phyloP scores from a whole-genome alignment of 2,329 filamentous ascomycete species.

The Aspergillus fumigatiaffinis region DNA sequence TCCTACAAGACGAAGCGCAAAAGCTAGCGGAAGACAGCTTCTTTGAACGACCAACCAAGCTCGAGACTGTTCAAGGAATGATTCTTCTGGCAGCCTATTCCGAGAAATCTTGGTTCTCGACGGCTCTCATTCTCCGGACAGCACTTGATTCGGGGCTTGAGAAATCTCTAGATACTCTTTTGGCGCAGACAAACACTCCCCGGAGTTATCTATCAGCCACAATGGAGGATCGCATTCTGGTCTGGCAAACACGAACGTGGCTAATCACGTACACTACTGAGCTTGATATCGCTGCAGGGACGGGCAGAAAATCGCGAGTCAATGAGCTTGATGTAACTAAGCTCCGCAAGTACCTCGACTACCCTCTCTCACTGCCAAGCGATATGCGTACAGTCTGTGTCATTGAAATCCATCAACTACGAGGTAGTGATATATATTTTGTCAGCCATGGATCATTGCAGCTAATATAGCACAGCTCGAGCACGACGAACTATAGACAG shows the following conservation, averaged over 20 bases:
- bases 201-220: slow-evolving; percentile 32
- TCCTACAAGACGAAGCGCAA: slow-evolving; percentile 34
- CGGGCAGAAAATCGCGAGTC: slow-evolving; percentile 32
- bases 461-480: slow-evolving; percentile 15
- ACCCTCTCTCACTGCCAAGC: slow-evolving; percentile 31
- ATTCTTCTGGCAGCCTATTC: slow-evolving; percentile 34
- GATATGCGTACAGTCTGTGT: slow-evolving; percentile 34
- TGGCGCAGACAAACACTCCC: slow-evolving; percentile 28
- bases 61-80: slow-evolving; percentile 36
- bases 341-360: slow-evolving; percentile 31
- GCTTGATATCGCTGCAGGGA: slow-evolving; percentile 33
- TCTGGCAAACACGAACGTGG: slow-evolving; percentile 35
- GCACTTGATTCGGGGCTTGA: slow-evolving; percentile 33
- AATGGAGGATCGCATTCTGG: slow-evolving; percentile 31
- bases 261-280: slow-evolving; percentile 33
- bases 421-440: slow-evolving; percentile 16
- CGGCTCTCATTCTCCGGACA: slow-evolving; percentile 32
- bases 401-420: slow-evolving; percentile 34
- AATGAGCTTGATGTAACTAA: slow-evolving; percentile 31
- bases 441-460: not conserved
- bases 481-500: slow-evolving; percentile 29
- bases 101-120: slow-evolving; percentile 37
- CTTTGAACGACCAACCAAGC: slow-evolving; percentile 33
- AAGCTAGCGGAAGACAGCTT: slow-evolving; percentile 34
- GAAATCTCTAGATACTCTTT: slow-evolving; percentile 30